Conservation (phyloP, 106 monocot species). For the Ottelia alismoides region DNA sequence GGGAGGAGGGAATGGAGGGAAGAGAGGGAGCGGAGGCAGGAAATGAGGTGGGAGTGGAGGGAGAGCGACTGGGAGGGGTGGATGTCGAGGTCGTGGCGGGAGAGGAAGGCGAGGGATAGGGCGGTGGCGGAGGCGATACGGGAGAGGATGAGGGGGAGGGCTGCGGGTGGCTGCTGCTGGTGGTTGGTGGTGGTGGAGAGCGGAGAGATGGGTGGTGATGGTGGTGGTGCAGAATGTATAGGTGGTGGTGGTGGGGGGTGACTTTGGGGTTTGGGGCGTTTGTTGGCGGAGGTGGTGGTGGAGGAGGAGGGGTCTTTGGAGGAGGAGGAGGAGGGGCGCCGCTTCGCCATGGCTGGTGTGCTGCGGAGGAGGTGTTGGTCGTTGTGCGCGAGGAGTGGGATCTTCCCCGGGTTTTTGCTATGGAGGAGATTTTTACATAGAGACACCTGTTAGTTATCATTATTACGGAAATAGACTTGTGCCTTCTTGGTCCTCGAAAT, state of each 20-base stretch:
- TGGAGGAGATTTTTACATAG: no score
- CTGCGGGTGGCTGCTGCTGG: neutral
- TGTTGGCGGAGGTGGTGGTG: neutral
- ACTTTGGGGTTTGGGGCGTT: neutral
- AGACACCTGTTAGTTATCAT: no score
- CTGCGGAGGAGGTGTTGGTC: no score
- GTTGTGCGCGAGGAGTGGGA: no score
- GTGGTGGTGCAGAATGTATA: neutral
- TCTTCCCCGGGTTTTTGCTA: no score
- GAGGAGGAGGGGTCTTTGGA: neutral
- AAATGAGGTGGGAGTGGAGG: conserved; percentile 3
- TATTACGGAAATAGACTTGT: no score
- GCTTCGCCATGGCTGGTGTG: neutral
- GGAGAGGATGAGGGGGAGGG: conserved; percentile 1
- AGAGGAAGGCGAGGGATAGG: conserved; percentile 10
- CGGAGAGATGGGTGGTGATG: neutral
- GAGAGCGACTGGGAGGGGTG: neutral
- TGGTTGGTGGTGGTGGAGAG: neutral
- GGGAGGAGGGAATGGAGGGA: conserved; percentile 13
- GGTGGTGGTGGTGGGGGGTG: neutral
- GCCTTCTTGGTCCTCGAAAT: no score
- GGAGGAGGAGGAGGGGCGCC: neutral
- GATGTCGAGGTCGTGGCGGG: conserved; percentile 4
- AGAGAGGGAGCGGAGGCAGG: conserved; percentile 10
- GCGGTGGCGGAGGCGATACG: conserved; percentile 8